Evolutionary conservation across 2,329 filamentous ascomycete species (phyloP).

Genomic region (Aulographum hederae): DNA sequence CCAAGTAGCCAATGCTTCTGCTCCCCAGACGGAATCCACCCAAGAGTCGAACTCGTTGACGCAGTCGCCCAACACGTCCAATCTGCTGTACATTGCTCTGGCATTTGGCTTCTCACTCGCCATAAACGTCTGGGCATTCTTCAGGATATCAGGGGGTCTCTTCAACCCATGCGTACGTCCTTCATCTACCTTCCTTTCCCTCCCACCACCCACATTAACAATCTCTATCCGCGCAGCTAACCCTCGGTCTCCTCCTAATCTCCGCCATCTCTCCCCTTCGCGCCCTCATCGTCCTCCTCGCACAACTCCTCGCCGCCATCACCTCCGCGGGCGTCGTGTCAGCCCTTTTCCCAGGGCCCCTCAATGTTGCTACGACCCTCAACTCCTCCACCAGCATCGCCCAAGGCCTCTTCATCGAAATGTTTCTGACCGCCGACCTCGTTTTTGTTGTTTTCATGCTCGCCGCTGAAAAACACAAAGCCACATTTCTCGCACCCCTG

Average conservation of each 20-base stretch:
- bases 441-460: constrained; percentile 29
- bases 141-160: constrained; percentile 21
- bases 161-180: constrained; percentile 17
- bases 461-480: constrained; percentile 21
- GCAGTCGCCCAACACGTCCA: constrained; percentile 15
- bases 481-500: constrained; percentile 20
- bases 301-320: constrained; percentile 27
- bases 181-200: no score
- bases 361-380: constrained; percentile 27
- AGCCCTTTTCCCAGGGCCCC: constrained; percentile 24
- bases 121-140: constrained; percentile 28
- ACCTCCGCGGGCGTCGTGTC: constrained; percentile 26
- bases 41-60: constrained; percentile 3
- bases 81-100: constrained; percentile 20
- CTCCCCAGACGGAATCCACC: no score
- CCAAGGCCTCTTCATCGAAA: constrained; percentile 30
- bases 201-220: no score
- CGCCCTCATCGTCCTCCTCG: constrained; percentile 22
- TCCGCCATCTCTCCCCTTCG: constrained; percentile 27
- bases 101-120: constrained; percentile 24
- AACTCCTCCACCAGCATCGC: constrained; percentile 21
- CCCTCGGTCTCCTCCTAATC: constrained; percentile 27
- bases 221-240: no score
- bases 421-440: constrained; percentile 29
- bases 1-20: constrained; percentile 9